Percentiles rank a stretch among this genome's conserved stretches.
Conservation (phyloP, 169 alveolate genomes). For the Eimeria sp. region DNA sequence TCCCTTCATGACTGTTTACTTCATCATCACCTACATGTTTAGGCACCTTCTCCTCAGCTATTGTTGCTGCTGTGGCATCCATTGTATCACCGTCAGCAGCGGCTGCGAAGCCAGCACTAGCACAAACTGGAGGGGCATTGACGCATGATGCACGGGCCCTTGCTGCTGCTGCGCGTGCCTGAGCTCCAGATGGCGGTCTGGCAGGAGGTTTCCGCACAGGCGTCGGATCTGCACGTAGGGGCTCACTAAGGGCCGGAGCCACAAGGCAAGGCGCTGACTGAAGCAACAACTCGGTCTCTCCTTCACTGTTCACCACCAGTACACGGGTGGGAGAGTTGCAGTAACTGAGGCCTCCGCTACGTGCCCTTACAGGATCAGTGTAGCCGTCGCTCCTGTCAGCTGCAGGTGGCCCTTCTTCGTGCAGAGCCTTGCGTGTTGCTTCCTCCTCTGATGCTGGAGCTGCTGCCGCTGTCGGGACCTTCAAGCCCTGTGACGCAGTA, state of each 20-base stretch:
- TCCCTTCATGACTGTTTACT: not conserved
- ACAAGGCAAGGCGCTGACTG: slow-evolving; percentile 21
- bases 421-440: not conserved
- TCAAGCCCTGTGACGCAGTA: not conserved
- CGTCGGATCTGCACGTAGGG: slow-evolving; percentile 47
- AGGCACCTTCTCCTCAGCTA: not conserved
- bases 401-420: not conserved
- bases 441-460: not conserved
- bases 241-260: slow-evolving; percentile 59
- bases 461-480: slow-evolving; percentile 28
- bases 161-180: slow-evolving; percentile 18
- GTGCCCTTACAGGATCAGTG: not conserved
- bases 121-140: not conserved
- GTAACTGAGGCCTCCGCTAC: slow-evolving; percentile 13
- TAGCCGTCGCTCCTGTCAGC: slow-evolving; percentile 3
- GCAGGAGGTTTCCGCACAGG: slow-evolving; percentile 65
- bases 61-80: slow-evolving; percentile 19
- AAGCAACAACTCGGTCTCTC: slow-evolving; percentile 56
- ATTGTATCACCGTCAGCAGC: slow-evolving; percentile 49
- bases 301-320: slow-evolving; percentile 54
- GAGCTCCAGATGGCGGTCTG: slow-evolving; percentile 21
- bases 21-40: not conserved
- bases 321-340: slow-evolving; percentile 47
- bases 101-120: slow-evolving; percentile 6
- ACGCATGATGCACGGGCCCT: not conserved